Evolutionary conservation across 192 early-diverging fungal genomes (phyloP).

Genomic region (Coemansia interrupta): DNA sequence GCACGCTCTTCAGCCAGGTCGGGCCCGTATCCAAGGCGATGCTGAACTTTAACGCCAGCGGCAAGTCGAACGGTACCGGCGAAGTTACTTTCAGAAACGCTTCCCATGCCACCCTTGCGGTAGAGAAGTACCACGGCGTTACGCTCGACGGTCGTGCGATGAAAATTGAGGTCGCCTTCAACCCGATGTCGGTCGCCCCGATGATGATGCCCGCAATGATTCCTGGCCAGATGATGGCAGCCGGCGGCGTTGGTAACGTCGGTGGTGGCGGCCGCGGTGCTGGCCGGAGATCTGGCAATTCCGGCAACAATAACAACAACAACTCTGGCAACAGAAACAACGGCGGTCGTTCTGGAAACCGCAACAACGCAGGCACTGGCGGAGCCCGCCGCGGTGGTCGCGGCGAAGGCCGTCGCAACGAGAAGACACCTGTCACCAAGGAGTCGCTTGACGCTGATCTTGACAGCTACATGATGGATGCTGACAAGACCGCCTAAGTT

Average conservation of each 20-base stretch:
- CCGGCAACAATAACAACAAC: constrained; percentile 6
- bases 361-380: constrained; percentile 17
- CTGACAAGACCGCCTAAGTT: constrained; percentile 20
- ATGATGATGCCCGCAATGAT: constrained; percentile 42
- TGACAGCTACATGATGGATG: constrained; percentile 48
- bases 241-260: background rate
- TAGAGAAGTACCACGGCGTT: constrained; percentile 42
- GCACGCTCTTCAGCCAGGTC: constrained; percentile 42
- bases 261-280: constrained; percentile 9
- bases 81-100: constrained; percentile 43
- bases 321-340: constrained; percentile 10
- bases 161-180: constrained; percentile 30
- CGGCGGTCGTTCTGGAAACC: constrained; percentile 5
- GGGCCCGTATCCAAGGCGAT: constrained; percentile 23
- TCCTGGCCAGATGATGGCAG: constrained; percentile 14
- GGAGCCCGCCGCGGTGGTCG: constrained; percentile 9
- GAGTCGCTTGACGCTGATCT: constrained; percentile 48
- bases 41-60: constrained; percentile 37
- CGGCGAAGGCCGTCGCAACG: constrained; percentile 9
- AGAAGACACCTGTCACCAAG: constrained; percentile 17
- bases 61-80: constrained; percentile 44
- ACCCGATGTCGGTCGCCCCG: constrained; percentile 23
- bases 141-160: constrained; percentile 42
- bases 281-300: constrained; percentile 11
- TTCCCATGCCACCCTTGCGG: constrained; percentile 21